Evolutionary conservation across 805 yeast genomes (phyloP).

Genomic region (Spathaspora sp.): DNA sequence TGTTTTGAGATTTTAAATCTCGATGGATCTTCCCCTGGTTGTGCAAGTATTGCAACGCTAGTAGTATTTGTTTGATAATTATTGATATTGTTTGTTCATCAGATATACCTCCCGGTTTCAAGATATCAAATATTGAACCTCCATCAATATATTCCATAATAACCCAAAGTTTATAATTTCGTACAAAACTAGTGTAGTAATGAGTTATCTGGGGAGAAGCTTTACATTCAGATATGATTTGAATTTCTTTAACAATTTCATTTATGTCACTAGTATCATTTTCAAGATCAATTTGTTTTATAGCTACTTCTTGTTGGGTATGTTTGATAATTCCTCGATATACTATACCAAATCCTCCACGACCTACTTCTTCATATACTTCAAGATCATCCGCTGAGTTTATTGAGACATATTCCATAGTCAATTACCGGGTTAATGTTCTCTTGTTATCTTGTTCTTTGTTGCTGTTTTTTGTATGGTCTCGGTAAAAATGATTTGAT

Average conservation of each 20-base stretch:
- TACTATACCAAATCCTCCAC: constrained; percentile 79
- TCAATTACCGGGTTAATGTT: too few relatives aligned
- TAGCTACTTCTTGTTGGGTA: constrained; percentile 46
- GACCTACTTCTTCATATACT: constrained; percentile 56
- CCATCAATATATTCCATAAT: constrained; percentile 81
- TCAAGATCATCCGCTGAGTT: constrained; percentile 29
- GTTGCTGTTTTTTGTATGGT: background rate
- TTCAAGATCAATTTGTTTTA: constrained; percentile 70
- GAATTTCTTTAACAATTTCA: constrained; percentile 72
- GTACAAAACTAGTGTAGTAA: constrained; percentile 69
- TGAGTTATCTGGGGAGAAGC: constrained; percentile 54
- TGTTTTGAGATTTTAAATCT: constrained; percentile 41
- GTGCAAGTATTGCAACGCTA: constrained; percentile 66
- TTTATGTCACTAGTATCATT: constrained; percentile 57
- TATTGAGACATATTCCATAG: background rate
- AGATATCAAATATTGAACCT: constrained; percentile 66
- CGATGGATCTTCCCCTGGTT: constrained; percentile 72
- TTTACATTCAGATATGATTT: constrained; percentile 63
- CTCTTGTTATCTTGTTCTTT: background rate
- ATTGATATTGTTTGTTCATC: constrained; percentile 50
- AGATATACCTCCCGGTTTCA: constrained; percentile 54
- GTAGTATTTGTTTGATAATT: constrained; percentile 51
- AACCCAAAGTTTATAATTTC: constrained; percentile 70
- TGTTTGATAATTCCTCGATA: constrained; percentile 55
- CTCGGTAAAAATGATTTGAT: background rate